A percentile compares a stretch with the other conserved stretches of the same genome.
Conservation (phyloP, 495 filamentous ascomycete genomes). For the Lophiostoma macrostomum region DNA sequence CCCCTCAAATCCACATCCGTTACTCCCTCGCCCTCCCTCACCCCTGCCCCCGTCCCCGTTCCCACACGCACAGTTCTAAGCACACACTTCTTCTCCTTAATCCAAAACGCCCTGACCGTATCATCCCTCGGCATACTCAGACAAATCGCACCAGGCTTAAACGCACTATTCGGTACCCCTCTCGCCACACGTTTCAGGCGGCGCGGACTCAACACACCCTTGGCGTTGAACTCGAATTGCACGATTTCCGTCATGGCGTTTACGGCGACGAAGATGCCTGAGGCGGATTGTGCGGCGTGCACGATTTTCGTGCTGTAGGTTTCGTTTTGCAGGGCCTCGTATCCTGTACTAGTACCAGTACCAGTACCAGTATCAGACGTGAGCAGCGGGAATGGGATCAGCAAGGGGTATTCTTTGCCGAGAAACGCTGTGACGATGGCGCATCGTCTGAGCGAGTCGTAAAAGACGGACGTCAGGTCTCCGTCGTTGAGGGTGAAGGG, state of each 20-base stretch:
- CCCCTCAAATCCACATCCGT: conserved; percentile 26
- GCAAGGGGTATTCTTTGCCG: conserved; percentile 29
- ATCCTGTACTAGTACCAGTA: no score
- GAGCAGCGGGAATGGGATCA: conserved; percentile 32
- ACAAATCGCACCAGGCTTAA: conserved; percentile 27
- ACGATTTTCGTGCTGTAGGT: conserved; percentile 28
- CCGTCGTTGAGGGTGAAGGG: conserved; percentile 33
- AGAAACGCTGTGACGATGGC: conserved; percentile 30
- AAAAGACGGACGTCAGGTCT: conserved; percentile 27
- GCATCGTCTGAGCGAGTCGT: conserved; percentile 19
- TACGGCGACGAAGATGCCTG: conserved; percentile 20
- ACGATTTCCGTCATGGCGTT: conserved; percentile 34
- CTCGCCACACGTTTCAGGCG: conserved; percentile 16
- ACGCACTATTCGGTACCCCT: conserved; percentile 24
- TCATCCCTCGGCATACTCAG: conserved; percentile 31
- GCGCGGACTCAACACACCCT: conserved; percentile 13
- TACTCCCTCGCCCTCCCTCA: no score
- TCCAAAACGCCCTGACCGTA: conserved; percentile 26
- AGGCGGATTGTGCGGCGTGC: conserved; percentile 29
- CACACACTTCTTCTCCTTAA: conserved; percentile 30
- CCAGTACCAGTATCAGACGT: no score
- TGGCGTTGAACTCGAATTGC: conserved; percentile 28
- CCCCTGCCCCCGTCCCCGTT: no score
- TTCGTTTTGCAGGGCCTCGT: conserved; percentile 29
- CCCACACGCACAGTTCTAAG: conserved; percentile 22